phyloP scores from a whole-genome alignment of 2,329 filamentous ascomycete genomes.

The Biscogniauxia marginata region DNA sequence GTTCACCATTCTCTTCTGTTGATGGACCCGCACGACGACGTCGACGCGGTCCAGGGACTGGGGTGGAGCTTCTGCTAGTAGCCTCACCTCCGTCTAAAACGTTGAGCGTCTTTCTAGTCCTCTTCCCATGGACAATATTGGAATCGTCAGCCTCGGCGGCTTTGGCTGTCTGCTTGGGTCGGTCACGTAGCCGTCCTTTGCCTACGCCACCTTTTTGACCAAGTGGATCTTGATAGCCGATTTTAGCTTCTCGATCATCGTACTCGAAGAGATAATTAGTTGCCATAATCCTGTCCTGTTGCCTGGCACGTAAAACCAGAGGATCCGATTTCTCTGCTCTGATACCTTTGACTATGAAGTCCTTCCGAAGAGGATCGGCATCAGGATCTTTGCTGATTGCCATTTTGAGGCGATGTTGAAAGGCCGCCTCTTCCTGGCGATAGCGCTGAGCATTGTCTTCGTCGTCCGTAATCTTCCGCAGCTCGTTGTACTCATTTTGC shows the following conservation, averaged over 20 bases:
- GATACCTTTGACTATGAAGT: slow-evolving; percentile 55
- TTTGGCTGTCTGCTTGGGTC: slow-evolving; percentile 57
- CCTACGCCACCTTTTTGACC: slow-evolving; percentile 55
- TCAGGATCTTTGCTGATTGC: slow-evolving; percentile 40
- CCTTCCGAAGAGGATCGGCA: slow-evolving; percentile 46
- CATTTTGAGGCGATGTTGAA: slow-evolving; percentile 43
- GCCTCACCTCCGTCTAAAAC: slow-evolving; percentile 51
- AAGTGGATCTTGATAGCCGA: slow-evolving; percentile 59
- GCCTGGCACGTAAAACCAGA: slow-evolving; percentile 43
- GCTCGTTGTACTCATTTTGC: slow-evolving; percentile 53
- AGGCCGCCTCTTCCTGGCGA: slow-evolving; percentile 41
- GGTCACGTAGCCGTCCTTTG: slow-evolving; percentile 55
- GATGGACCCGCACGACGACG: slow-evolving; percentile 23
- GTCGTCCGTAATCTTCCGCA: slow-evolving; percentile 53
- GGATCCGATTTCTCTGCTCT: slow-evolving; percentile 43
- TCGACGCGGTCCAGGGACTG: slow-evolving; percentile 34
- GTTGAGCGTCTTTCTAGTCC: slow-evolving; percentile 51
- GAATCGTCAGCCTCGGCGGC: slow-evolving; percentile 53
- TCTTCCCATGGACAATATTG: slow-evolving; percentile 49
- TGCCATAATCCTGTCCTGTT: slow-evolving; percentile 59
- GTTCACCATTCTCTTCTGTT: slow-evolving; percentile 25
- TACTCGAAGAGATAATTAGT: slow-evolving; percentile 61
- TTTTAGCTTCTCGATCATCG: slow-evolving; percentile 55
- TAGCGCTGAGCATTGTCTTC: slow-evolving; percentile 56
- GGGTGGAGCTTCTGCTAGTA: slow-evolving; percentile 52